Evolutionary conservation across 164 flowering plant genomes (phyloP).

Genomic region (Magnolia changhungtana): DNA sequence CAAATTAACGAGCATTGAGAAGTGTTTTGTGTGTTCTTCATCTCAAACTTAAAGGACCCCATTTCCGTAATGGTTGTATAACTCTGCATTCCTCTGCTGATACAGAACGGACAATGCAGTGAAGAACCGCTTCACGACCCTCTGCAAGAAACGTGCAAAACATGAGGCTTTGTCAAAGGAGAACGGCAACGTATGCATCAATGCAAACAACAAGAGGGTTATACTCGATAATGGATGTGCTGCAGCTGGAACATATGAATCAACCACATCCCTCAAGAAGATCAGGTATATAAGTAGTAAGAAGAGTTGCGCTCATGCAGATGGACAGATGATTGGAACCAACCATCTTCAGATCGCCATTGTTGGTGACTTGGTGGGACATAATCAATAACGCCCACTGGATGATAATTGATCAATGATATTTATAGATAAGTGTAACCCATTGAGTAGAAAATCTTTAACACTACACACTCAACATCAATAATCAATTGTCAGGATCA

Average conservation of each 20-base stretch:
- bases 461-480: too few species aligned
- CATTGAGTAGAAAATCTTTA: too few species aligned
- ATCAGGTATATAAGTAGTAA: constrained; percentile 45
- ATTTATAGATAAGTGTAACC: too few species aligned
- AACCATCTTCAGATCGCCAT: not conserved
- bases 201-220: constrained; percentile 60
- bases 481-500: too few species aligned
- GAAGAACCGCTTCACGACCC: constrained; percentile 87
- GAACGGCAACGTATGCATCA: constrained; percentile 47
- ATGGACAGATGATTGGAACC: not conserved
- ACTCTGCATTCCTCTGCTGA: constrained; percentile 2
- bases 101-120: constrained; percentile 98
- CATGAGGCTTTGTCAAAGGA: constrained; percentile 71
- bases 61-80: not conserved
- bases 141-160: constrained; percentile 92
- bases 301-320: not conserved
- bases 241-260: constrained; percentile 30
- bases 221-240: constrained; percentile 35
- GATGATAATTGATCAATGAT: too few species aligned
- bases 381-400: too few species aligned
- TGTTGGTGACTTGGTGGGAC: not conserved
- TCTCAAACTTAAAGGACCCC: not conserved
- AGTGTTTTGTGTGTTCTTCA: not conserved
- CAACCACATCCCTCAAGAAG: constrained; percentile 43
- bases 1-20: not conserved